Evolutionary conservation across 202 grass and related monocot genomes (phyloP).

Genomic region (Tripidium arundinaceum): DNA sequence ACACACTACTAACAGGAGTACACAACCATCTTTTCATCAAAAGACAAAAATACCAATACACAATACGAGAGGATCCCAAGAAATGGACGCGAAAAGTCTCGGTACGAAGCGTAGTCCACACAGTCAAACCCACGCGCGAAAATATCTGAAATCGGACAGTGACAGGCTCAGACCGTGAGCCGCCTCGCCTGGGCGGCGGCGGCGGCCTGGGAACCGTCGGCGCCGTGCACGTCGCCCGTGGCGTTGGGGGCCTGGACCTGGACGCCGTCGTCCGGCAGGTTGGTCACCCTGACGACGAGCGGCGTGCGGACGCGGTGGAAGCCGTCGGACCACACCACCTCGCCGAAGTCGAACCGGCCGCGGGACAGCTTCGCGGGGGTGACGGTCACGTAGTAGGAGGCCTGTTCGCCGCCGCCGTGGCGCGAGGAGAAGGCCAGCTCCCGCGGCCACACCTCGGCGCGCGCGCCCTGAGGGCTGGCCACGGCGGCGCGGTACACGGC

Average conservation of each 20-base stretch:
- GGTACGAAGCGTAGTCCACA: background rate
- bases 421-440: slow-evolving; percentile 40
- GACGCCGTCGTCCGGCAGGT: slow-evolving; percentile 32
- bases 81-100: background rate
- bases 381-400: slow-evolving; percentile 62
- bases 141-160: slow-evolving; percentile 10
- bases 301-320: slow-evolving; percentile 71
- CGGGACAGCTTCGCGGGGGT: slow-evolving; percentile 55
- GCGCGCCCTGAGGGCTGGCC: slow-evolving; percentile 47
- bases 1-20: too few relatives aligned
- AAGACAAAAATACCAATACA: background rate
- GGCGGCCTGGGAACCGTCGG: background rate
- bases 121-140: background rate
- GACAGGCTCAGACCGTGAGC: background rate
- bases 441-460: slow-evolving; percentile 54
- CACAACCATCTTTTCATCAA: too few relatives aligned
- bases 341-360: slow-evolving; percentile 71
- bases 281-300: slow-evolving; percentile 68
- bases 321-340: slow-evolving; percentile 81
- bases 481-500: slow-evolving; percentile 45
- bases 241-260: background rate
- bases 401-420: slow-evolving; percentile 26
- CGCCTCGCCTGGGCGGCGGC: background rate
- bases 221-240: background rate
- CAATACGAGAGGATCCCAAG: background rate